Base-by-base conservation (phyloP, 805 yeast genomes). In the Candida pini region DNA sequence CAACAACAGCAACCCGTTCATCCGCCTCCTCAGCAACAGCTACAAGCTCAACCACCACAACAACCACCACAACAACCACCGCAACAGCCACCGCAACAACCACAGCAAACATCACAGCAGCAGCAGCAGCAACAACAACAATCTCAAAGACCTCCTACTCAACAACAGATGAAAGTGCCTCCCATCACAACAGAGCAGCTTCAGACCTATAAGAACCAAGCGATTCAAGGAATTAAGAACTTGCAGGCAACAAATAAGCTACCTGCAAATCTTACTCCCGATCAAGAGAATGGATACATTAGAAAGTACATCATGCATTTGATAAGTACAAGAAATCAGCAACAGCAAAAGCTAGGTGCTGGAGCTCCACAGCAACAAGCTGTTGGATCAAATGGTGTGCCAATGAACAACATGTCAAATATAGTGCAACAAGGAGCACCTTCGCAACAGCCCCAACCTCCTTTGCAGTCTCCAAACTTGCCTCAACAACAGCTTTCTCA, bases 211-310 rank as follows among this genome's bases (percentile, higher is more conserved):
- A 58, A 51, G 43, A 48, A 47, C 21, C 65, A 62, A 41, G 66
- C 65, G 1, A 13, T 61, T 5, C 58, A 53, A 31, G 56, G 56
- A 31, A 56, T 61, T 16, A 53, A 53, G 32, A 58, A 54, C 30
- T 47, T 62, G 15, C 64, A 60, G 38, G 52, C 56, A 3, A 36
- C 55, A 6, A 62, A 62, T 23, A 52, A 57, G 29, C 38, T 60
- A 10, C 58, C 63, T 8, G 34, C 51, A 9, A 49, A 48, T 16
- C 35, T 62, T 21, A 48, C 62, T 2, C 58, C 49, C 2, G 64
- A 58, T 30, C 63, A 62, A 36, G 62, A 60, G 28, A 54, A 48
- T 29, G 47, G 48, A n/a, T 62, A 56, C 35, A 54, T 58, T 24
- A 56, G 53, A 35, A 56, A 54, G 30, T 62, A 54, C 38, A 38